A percentile compares a stretch with the other conserved stretches of the same genome.
These are phyloP conservation scores for Lizonia empirigonia DNA, from an alignment of 2,329 filamentous ascomycete genomes.

Conservation along the genomic window DNA sequence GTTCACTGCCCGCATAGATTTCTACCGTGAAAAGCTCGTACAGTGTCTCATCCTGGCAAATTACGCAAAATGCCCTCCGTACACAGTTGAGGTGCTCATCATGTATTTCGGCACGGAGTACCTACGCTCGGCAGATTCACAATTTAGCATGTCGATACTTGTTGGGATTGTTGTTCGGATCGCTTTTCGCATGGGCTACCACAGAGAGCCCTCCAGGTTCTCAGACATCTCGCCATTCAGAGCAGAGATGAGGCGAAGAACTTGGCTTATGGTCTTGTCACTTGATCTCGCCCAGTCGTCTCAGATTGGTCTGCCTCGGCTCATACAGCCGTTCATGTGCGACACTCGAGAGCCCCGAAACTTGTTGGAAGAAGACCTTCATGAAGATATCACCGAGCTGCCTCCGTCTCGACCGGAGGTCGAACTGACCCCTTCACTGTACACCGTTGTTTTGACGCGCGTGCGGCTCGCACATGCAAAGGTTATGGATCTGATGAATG, in stretches of 20 bases:
- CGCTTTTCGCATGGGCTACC: slow-evolving; percentile 50
- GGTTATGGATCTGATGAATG: slow-evolving; percentile 38
- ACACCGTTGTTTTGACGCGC: slow-evolving; percentile 33
- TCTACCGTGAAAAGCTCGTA: slow-evolving; percentile 41
- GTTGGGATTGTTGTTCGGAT: slow-evolving; percentile 41
- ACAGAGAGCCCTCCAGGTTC: slow-evolving; percentile 49
- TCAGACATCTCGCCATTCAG: slow-evolving; percentile 58
- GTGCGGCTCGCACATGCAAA: slow-evolving; percentile 33
- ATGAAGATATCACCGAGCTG: slow-evolving; percentile 43
- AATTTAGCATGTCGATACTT: slow-evolving; percentile 39
- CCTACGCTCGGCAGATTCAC: slow-evolving; percentile 36
- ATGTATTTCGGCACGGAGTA: slow-evolving; percentile 40
- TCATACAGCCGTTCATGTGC: slow-evolving; percentile 46
- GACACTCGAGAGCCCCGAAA: slow-evolving; percentile 51
- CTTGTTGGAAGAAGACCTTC: slow-evolving; percentile 50
- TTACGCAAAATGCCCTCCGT: slow-evolving; percentile 44
- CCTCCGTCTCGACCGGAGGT: slow-evolving; percentile 37
- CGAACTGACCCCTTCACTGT: slow-evolving; percentile 36
- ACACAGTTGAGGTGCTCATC: slow-evolving; percentile 39
- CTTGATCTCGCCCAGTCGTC: slow-evolving; percentile 49
- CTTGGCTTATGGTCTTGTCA: slow-evolving; percentile 61
- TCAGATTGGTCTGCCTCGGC: slow-evolving; percentile 48
- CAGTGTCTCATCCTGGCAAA: slow-evolving; percentile 43
- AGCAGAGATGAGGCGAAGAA: slow-evolving; percentile 64
- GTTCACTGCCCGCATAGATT: slow-evolving; percentile 30